These are phyloP conservation scores for Alternaria atra DNA, from an alignment of 2,329 filamentous ascomycete species.

Conservation along the genomic window DNA sequence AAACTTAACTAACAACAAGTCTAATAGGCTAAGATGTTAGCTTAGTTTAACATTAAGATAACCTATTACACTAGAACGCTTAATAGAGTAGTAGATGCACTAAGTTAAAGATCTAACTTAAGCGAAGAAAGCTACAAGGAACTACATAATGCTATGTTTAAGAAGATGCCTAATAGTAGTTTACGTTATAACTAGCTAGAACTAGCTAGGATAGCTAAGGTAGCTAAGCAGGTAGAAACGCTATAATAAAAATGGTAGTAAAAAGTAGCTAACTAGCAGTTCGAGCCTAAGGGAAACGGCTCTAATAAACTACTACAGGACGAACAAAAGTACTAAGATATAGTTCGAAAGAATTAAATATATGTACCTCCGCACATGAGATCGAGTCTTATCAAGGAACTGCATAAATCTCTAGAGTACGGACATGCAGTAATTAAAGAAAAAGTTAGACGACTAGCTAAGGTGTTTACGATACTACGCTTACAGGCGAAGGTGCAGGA, in stretches of 20 bases:
- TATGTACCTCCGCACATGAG: neutral
- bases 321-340: neutral
- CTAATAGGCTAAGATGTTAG: conserved; percentile 4
- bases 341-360: neutral
- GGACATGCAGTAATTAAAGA: no score
- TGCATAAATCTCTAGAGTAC: neutral
- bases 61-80: neutral
- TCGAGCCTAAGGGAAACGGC: neutral
- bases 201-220: neutral
- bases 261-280: neutral
- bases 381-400: neutral
- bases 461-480: no score
- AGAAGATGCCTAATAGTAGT: neutral
- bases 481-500: no score
- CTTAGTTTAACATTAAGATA: conserved; percentile 11
- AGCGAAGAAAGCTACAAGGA: neutral
- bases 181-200: neutral
- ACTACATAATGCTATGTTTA: neutral
- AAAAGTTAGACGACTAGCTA: no score
- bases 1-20: conserved; percentile 6
- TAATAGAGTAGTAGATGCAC: neutral
- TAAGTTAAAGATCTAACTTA: neutral
- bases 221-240: neutral
- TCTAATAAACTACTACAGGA: neutral
- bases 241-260: neutral